Percentiles rank a stretch among this genome's conserved stretches.
These are phyloP conservation scores for Vitis labrusca DNA, from an alignment of 164 flowering plant genomes.

Conservation along the genomic window DNA sequence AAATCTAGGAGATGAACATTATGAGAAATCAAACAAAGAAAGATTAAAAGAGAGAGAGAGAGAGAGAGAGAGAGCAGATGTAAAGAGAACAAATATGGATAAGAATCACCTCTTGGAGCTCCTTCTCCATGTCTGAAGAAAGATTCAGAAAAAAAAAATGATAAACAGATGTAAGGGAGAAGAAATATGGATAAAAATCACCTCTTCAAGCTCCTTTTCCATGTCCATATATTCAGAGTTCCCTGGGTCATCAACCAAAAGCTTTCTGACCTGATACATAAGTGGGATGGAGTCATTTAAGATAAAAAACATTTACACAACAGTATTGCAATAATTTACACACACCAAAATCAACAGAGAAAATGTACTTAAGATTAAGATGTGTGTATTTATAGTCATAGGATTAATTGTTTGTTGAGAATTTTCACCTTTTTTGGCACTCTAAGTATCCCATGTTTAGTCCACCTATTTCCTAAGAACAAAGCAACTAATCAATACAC, in stretches of 20 bases:
- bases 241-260: conserved; percentile 76
- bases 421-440: too few species aligned
- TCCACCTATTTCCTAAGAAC: too few species aligned
- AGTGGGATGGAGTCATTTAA: background rate
- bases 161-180: too few species aligned
- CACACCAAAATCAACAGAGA: background rate
- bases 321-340: background rate
- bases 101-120: too few species aligned
- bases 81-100: background rate
- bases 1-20: background rate
- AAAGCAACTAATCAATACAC: too few species aligned
- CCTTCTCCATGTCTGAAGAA: too few species aligned
- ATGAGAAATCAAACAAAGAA: background rate
- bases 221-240: conserved; percentile 90
- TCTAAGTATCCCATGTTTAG: too few species aligned
- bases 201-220: conserved; percentile 95
- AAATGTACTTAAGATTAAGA: background rate
- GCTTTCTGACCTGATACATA: conserved; percentile 56
- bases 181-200: conserved; percentile 20
- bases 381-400: too few species aligned
- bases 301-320: background rate
- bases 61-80: background rate
- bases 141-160: too few species aligned
- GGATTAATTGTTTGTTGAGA: too few species aligned
- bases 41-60: too few species aligned